Percentiles rank a stretch among this genome's conserved stretches.
Evolutionary conservation across 2,329 filamentous ascomycete species (phyloP).

Genomic region (Aspergillus fructus): DNA sequence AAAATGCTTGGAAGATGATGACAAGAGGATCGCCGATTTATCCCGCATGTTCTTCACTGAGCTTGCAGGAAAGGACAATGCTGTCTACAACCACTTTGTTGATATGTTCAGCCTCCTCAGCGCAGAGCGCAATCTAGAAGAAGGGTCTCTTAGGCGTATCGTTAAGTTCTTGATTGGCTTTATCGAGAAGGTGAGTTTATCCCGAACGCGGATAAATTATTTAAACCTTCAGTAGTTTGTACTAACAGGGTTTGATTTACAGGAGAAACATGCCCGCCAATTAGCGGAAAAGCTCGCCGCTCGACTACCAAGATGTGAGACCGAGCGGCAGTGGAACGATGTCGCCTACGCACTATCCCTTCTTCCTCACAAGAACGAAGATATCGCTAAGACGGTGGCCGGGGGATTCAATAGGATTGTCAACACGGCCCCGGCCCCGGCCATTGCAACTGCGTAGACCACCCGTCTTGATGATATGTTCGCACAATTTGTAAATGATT

Average conservation of each 20-base stretch:
- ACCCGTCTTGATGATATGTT: background rate
- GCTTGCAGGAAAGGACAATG: slow-evolving; percentile 95
- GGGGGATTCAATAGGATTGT: slow-evolving; percentile 63
- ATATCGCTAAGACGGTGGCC: slow-evolving; percentile 43
- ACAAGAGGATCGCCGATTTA: slow-evolving; percentile 89
- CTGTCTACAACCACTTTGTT: slow-evolving; percentile 98
- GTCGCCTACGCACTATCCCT: slow-evolving; percentile 88
- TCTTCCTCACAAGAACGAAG: slow-evolving; percentile 68
- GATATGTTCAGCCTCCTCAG: slow-evolving; percentile 97
- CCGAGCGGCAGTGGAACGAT: slow-evolving; percentile 94
- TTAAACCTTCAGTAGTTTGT: background rate
- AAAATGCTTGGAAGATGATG: slow-evolving; percentile 95
- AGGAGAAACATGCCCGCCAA: slow-evolving; percentile 98
- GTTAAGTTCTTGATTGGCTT: slow-evolving; percentile 93
- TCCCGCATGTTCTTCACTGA: slow-evolving; percentile 98
- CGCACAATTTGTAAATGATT: background rate
- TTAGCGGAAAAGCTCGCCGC: slow-evolving; percentile 90
- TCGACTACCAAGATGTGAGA: slow-evolving; percentile 80
- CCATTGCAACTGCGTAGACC: slow-evolving; percentile 54
- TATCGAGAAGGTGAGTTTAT: slow-evolving; percentile 78
- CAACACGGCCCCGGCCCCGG: slow-evolving; percentile 42
- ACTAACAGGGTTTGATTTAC: slow-evolving; percentile 7
- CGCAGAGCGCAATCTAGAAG: slow-evolving; percentile 74
- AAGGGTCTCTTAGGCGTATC: slow-evolving; percentile 82
- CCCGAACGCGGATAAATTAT: background rate